Base-by-base conservation (phyloP, 352 stramenopile genomes). In the Pythium chondricola region DNA sequence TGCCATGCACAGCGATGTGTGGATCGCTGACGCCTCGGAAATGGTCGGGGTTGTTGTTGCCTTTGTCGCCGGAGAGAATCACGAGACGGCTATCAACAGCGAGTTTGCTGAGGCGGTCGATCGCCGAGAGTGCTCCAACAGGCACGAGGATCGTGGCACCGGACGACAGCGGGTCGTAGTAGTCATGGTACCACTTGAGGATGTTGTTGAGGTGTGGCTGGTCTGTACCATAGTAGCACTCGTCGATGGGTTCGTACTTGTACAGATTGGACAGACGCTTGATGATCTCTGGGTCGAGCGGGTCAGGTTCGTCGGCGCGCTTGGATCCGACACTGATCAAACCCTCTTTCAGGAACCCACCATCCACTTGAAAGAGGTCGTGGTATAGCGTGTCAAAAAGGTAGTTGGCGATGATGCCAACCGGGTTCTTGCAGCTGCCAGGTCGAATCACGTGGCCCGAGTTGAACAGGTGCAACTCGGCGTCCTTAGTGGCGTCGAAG, bases 1-100 rank as follows among this genome's bases (percentile, higher is more conserved):
- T 96, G 9, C 94, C 94, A 56, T 98, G 94, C 18, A 98, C 80
- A 0, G 94, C 93, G 29, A 98, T 97, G 59, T 98, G 92, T 14
- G 94, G 93, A 62, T 98, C 93, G 43, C 71, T 83, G 16, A 96
- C 56, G 5, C 86, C 88, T 18, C 74, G 58, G 52, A 98, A 97
- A 55, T 97, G 89, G 31, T 97, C 88, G 0, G 85, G 83, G 49
- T 96, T 91, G 61, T 91, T 97, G 60, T 96, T 96, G 9, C 90
- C 93, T 51, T 98, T 98, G 59, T 98, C 93, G 2, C 86, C 93
- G 9, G 84, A 95, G 32, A 98, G 63, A n/a, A 96, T 62, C 3
- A 98, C 50, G 18, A 89, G 57, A 4, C 80, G 70, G 20, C 66
- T 68, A 38, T 61, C 48, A 10, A 52, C 40, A 2, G 56, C 48